Evolutionary conservation across 495 filamentous ascomycete species (phyloP).

Genomic region (Pyronema omphalodes): DNA sequence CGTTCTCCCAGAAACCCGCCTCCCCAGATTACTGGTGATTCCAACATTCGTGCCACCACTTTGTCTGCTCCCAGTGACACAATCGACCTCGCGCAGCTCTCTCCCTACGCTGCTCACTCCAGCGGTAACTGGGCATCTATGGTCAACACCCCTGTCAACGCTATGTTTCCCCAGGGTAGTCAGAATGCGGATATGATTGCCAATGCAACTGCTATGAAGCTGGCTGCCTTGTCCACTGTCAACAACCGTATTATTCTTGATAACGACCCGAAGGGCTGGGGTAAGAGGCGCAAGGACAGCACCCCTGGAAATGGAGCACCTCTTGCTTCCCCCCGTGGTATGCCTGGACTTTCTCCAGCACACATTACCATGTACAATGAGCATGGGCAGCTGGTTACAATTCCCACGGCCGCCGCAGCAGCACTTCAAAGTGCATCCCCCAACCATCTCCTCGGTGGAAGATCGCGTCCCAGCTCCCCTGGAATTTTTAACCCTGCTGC

Average conservation of each 20-base stretch:
- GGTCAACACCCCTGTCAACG: slow-evolving; percentile 91
- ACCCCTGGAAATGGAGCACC: slow-evolving; percentile 19
- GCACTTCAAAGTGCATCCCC: slow-evolving; percentile 48
- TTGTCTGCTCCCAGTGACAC: slow-evolving; percentile 54
- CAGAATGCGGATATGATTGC: slow-evolving; percentile 94
- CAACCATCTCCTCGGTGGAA: slow-evolving; percentile 43
- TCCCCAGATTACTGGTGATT: slow-evolving; percentile 44
- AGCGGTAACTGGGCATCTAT: slow-evolving; percentile 96
- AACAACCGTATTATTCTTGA: slow-evolving; percentile 97
- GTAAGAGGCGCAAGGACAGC: slow-evolving; percentile 53
- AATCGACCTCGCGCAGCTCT: slow-evolving; percentile 61
- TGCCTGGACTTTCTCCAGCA: slow-evolving; percentile 32
- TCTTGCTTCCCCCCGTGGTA: slow-evolving; percentile 26
- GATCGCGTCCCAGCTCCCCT: slow-evolving; percentile 85
- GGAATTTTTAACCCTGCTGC: slow-evolving; percentile 56
- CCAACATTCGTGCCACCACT: slow-evolving; percentile 64
- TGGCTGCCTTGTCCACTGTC: slow-evolving; percentile 88
- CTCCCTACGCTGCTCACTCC: slow-evolving; percentile 56
- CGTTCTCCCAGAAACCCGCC: slow-evolving; percentile 48
- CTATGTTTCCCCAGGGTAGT: slow-evolving; percentile 44
- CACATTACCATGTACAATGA: slow-evolving; percentile 82
- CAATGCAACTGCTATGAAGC: slow-evolving; percentile 96
- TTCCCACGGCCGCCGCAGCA: slow-evolving; percentile 65
- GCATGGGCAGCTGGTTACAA: slow-evolving; percentile 80
- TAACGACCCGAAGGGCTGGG: slow-evolving; percentile 35